Evolutionary conservation across 495 filamentous ascomycete species (phyloP).

Genomic region (Tricharina praecox): DNA sequence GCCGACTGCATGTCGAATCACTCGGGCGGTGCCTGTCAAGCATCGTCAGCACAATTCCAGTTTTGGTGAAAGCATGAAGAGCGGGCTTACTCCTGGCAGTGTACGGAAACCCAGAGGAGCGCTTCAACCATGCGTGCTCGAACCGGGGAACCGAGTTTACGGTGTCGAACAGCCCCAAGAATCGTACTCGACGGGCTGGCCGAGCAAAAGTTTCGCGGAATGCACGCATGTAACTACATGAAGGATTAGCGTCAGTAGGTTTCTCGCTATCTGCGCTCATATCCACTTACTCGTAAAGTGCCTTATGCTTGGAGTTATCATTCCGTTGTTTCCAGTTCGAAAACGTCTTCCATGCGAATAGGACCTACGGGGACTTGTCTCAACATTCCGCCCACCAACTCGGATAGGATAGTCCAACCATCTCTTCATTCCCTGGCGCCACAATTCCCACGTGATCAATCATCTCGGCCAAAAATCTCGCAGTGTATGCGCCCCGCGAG

Average conservation of each 20-base stretch:
- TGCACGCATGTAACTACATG: conserved; percentile 44
- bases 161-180: conserved; percentile 55
- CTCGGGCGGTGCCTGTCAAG: conserved; percentile 19
- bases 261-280: background rate
- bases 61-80: background rate
- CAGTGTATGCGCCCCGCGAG: conserved; percentile 72
- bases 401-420: too few species aligned
- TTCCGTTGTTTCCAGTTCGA: conserved; percentile 63
- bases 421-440: conserved; percentile 68
- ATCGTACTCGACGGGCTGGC: conserved; percentile 53
- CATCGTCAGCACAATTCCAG: background rate
- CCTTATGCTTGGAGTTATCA: conserved; percentile 37
- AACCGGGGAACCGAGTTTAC: conserved; percentile 73
- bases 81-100: conserved; percentile 45
- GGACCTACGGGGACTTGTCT: too few species aligned
- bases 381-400: too few species aligned
- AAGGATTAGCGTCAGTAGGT: background rate
- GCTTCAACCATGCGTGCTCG: conserved; percentile 72
- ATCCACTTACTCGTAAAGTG: conserved; percentile 42
- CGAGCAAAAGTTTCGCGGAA: conserved; percentile 77
- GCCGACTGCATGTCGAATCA: conserved; percentile 54
- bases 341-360: conserved; percentile 44
- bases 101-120: conserved; percentile 58
- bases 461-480: conserved; percentile 76
- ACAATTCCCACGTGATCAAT: conserved; percentile 67